Evolutionary conservation across 1,284 basidiomycete genomes (phyloP).

Genomic region (Termitomyces sp.): DNA sequence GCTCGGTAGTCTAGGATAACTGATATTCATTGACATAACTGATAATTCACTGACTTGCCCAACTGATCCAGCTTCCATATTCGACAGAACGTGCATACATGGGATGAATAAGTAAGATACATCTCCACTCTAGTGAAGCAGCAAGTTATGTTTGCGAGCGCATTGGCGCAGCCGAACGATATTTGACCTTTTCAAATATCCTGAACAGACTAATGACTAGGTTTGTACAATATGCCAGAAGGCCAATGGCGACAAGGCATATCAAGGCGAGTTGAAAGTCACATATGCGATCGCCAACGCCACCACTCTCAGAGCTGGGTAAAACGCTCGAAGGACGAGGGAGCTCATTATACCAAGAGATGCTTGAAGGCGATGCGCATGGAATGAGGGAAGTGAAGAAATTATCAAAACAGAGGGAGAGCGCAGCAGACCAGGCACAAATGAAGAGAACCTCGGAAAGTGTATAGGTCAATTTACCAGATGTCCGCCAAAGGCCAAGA

Average conservation of each 20-base stretch:
- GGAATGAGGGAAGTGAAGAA: slow-evolving; percentile 84
- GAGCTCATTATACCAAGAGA: slow-evolving; percentile 67
- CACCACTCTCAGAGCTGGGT: slow-evolving; percentile 41
- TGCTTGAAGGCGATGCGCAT: slow-evolving; percentile 56
- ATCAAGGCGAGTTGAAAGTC: slow-evolving; percentile 70
- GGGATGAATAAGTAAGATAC: background rate
- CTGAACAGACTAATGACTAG: slow-evolving; percentile 82
- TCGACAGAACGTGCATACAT: background rate
- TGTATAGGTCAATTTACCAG: slow-evolving; percentile 75
- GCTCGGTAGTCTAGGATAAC: no score
- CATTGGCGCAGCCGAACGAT: slow-evolving; percentile 27
- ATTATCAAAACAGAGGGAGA: slow-evolving; percentile 86
- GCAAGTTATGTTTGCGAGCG: slow-evolving; percentile 3
- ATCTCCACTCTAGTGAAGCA: background rate
- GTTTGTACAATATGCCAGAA: slow-evolving; percentile 75
- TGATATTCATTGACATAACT: no score
- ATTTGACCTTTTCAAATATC: slow-evolving; percentile 86
- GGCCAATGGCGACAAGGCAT: slow-evolving; percentile 67
- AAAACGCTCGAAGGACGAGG: slow-evolving; percentile 41
- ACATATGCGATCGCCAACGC: slow-evolving; percentile 55
- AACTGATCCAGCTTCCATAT: background rate
- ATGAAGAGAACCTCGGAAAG: slow-evolving; percentile 84
- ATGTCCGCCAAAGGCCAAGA: slow-evolving; percentile 84
- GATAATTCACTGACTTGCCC: no score
- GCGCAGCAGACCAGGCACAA: slow-evolving; percentile 87